Percentiles rank a stretch among this genome's conserved stretches.
These are phyloP conservation scores for Penicillium psychrosexuale DNA, from an alignment of 2,329 filamentous ascomycete species.

Conservation along the genomic window DNA sequence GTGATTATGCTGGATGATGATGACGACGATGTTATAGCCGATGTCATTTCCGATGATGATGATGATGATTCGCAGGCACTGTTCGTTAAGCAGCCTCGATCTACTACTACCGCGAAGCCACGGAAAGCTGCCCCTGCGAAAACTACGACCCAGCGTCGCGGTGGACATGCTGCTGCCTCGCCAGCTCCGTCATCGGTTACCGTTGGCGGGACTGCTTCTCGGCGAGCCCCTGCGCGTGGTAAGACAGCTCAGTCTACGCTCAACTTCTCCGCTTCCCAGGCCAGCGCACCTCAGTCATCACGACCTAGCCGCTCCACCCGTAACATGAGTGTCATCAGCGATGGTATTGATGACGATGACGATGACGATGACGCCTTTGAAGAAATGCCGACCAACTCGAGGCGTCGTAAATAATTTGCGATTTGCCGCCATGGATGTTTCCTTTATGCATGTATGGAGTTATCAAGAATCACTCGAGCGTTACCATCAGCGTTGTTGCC, in stretches of 20 bases:
- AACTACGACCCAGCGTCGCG: slow-evolving; percentile 22
- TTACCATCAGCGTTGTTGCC: neutral
- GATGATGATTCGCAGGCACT: slow-evolving; percentile 40
- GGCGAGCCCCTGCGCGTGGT: slow-evolving; percentile 24
- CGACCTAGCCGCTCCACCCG: slow-evolving; percentile 33
- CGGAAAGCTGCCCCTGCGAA: slow-evolving; percentile 23
- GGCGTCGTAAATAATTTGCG: slow-evolving; percentile 25
- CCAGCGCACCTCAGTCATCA: slow-evolving; percentile 28
- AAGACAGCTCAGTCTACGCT: slow-evolving; percentile 42
- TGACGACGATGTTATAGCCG: slow-evolving; percentile 27
- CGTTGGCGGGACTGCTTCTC: slow-evolving; percentile 25
- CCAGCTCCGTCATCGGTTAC: slow-evolving; percentile 36
- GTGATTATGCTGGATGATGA: slow-evolving; percentile 39
- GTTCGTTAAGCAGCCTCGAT: slow-evolving; percentile 40
- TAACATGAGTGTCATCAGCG: slow-evolving; percentile 37
- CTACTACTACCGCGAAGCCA: slow-evolving; percentile 24
- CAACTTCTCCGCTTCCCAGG: slow-evolving; percentile 42
- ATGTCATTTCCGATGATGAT: slow-evolving; percentile 30
- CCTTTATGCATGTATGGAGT: slow-evolving; percentile 8
- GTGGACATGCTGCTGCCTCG: slow-evolving; percentile 29
- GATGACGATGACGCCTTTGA: slow-evolving; percentile 48
- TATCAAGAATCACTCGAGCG: neutral
- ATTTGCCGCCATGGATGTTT: neutral
- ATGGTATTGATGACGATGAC: slow-evolving; percentile 40
- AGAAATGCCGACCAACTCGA: slow-evolving; percentile 29